A percentile compares a stretch with the other conserved stretches of the same genome.
Evolutionary conservation across 116 monocot species (phyloP).

Genomic region (Dioscorea cayenensis): DNA sequence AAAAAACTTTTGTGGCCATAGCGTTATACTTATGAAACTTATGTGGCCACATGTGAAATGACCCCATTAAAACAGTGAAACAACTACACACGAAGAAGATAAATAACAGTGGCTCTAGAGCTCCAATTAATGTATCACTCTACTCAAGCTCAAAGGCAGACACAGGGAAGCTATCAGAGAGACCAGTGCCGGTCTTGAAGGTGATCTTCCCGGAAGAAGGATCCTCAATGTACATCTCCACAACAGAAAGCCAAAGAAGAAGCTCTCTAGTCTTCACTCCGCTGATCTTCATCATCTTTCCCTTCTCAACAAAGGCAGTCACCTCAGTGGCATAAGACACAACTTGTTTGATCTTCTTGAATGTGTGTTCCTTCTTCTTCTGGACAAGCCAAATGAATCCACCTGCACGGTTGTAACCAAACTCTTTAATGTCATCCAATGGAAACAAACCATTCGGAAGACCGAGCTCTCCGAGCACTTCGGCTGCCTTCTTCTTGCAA

Average conservation of each 20-base stretch:
- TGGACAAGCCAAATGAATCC: constrained; percentile 26
- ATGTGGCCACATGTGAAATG: too few relatives aligned
- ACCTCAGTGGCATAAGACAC: background rate
- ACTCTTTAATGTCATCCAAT: constrained; percentile 27
- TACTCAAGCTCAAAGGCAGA: background rate
- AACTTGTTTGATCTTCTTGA: constrained; percentile 1
- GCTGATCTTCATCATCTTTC: background rate
- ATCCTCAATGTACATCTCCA: constrained; percentile 26
- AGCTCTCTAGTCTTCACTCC: constrained; percentile 13
- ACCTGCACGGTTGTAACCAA: constrained; percentile 19
- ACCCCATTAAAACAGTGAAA: background rate
- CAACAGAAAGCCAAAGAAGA: constrained; percentile 25
- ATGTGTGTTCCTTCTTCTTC: constrained; percentile 14
- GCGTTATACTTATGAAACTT: too few relatives aligned
- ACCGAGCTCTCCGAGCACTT: constrained; percentile 16
- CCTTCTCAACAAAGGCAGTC: background rate
- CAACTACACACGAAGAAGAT: too few relatives aligned
- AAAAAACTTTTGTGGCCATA: too few relatives aligned
- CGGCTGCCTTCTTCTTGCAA: constrained; percentile 14
- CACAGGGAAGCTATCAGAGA: constrained; percentile 4
- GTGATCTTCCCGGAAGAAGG: constrained; percentile 23
- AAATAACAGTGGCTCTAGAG: background rate
- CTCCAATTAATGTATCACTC: background rate
- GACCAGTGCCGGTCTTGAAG: background rate
- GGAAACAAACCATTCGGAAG: constrained; percentile 36